Percentiles rank a stretch among this genome's conserved stretches.
Conservation (phyloP, 768 basidiomycete species). For the Lactarius vividus region DNA sequence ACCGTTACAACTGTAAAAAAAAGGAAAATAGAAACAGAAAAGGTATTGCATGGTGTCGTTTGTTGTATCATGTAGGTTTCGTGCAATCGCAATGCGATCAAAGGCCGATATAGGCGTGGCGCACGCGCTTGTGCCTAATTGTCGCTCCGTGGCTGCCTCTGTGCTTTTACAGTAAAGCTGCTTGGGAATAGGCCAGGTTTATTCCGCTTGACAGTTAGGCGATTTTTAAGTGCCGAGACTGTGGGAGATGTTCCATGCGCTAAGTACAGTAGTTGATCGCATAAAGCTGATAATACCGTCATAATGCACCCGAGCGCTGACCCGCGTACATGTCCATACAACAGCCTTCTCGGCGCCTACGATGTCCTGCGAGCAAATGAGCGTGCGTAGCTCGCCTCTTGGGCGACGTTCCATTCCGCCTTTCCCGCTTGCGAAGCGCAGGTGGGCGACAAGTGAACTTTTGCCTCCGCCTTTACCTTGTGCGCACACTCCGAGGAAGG, state of each 20-base stretch:
- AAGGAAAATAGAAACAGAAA: neutral
- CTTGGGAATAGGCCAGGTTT: neutral
- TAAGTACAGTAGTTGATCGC: neutral
- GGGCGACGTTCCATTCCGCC: neutral
- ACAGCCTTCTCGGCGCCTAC: neutral
- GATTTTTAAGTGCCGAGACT: neutral
- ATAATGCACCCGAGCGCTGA: too few species aligned
- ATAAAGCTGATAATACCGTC: slow-evolving; percentile 20
- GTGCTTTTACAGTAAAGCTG: neutral
- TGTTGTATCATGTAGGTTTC: slow-evolving; percentile 14
- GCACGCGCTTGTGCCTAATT: slow-evolving; percentile 14
- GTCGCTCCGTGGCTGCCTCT: neutral
- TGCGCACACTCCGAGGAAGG: slow-evolving; percentile 22
- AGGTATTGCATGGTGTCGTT: neutral
- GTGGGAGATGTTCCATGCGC: neutral
- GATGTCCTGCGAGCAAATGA: neutral
- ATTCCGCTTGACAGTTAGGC: neutral
- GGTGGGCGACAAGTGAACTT: neutral
- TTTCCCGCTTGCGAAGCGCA: neutral
- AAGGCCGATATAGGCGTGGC: neutral
- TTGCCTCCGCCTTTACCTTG: slow-evolving; percentile 2
- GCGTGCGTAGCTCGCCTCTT: neutral
- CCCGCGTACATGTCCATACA: neutral
- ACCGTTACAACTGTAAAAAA: neutral
- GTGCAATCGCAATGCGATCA: slow-evolving; percentile 15